These are phyloP conservation scores for Coemansia sp. DNA, from an alignment of 192 early-diverging fungal species.

Conservation along the genomic window DNA sequence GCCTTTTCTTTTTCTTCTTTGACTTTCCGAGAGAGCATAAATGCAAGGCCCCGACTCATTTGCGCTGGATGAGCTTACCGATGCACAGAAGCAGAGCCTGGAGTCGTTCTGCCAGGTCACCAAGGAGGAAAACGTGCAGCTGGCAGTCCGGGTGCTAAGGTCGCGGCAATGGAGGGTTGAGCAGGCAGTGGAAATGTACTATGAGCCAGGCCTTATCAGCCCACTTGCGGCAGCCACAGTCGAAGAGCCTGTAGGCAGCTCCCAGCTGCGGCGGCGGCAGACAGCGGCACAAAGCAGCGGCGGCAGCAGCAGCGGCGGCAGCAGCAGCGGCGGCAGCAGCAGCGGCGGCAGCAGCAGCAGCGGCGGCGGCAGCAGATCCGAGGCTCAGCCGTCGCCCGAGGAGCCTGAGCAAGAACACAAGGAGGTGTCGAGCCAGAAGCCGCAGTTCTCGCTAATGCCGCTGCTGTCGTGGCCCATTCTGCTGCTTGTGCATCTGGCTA, in stretches of 20 bases:
- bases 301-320: neutral
- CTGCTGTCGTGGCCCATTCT: constrained; percentile 41
- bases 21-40: too few species aligned
- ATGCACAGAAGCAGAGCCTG: constrained; percentile 21
- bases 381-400: neutral
- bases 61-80: constrained; percentile 25
- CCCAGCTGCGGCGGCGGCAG: neutral
- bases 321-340: neutral
- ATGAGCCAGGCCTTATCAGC: constrained; percentile 18
- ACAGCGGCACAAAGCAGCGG: neutral
- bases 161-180: constrained; percentile 32
- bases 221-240: neutral
- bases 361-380: neutral
- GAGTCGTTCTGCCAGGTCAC: constrained; percentile 38
- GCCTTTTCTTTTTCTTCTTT: constrained; percentile 2
- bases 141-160: constrained; percentile 21
- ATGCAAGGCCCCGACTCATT: too few species aligned
- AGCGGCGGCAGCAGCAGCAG: neutral
- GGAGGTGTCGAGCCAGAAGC: neutral
- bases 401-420: neutral
- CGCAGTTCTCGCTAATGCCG: constrained; percentile 28
- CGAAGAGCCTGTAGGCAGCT: neutral
- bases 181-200: constrained; percentile 35
- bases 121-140: constrained; percentile 16
- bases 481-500: constrained; percentile 7